phyloP scores from a whole-genome alignment of 169 alveolate genomes.

The Plasmodium blacklocki region DNA sequence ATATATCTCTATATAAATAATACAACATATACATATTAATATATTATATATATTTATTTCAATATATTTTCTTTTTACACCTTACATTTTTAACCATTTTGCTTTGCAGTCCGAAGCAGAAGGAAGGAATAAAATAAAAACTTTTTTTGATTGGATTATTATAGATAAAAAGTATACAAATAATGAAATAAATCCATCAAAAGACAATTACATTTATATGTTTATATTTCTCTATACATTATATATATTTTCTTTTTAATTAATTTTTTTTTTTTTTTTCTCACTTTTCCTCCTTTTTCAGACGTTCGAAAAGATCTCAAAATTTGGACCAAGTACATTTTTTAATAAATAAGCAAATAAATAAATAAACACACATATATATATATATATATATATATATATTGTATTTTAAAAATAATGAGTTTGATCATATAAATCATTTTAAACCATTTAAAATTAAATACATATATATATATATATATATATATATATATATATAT shows the following conservation, averaged over 20 bases:
- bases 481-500: too few species aligned
- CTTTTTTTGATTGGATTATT: constrained; percentile 75
- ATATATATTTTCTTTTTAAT: neutral
- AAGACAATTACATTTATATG: too few species aligned
- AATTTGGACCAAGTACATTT: constrained; percentile 15
- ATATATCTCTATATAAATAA: neutral
- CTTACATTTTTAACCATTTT: neutral
- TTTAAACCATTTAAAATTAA: too few species aligned
- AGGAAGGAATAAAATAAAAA: constrained; percentile 47
- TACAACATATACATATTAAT: neutral
- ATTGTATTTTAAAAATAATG: too few species aligned
- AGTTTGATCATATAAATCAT: too few species aligned
- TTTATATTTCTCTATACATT: too few species aligned
- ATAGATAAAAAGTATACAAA: constrained; percentile 45
- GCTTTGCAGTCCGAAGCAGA: constrained; percentile 47
- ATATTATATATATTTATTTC: neutral
- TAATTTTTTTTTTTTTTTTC: constrained; percentile 3
- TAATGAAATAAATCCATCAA: neutral
- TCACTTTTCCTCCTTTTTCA: neutral
- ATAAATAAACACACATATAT: neutral
- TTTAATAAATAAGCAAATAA: neutral
- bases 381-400: too few species aligned
- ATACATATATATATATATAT: too few species aligned
- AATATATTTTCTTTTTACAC: neutral
- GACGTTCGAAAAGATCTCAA: constrained; percentile 29